phyloP scores from a whole-genome alignment of 768 basidiomycete genomes.

The Boletellus emodensis region DNA sequence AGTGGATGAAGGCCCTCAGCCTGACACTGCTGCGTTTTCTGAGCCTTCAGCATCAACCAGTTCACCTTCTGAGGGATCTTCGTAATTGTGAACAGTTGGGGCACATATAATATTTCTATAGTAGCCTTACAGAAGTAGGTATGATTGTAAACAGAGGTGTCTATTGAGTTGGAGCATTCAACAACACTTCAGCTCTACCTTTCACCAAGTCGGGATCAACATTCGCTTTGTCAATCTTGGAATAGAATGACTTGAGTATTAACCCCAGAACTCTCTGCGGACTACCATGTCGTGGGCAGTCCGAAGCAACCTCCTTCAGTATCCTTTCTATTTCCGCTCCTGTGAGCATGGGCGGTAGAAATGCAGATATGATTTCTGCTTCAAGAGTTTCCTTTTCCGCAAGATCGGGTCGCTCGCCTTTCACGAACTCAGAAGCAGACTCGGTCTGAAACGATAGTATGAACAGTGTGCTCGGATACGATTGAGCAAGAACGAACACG shows the following conservation, averaged over 20 bases:
- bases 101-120: not conserved
- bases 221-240: slow-evolving; percentile 51
- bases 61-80: not conserved
- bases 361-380: slow-evolving; percentile 48
- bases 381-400: slow-evolving; percentile 60
- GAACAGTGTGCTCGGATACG: slow-evolving; percentile 2
- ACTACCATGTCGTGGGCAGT: slow-evolving; percentile 15
- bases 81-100: not conserved
- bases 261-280: slow-evolving; percentile 36
- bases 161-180: slow-evolving; percentile 17
- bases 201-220: slow-evolving; percentile 60
- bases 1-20: not conserved
- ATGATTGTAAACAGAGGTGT: not conserved
- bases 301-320: slow-evolving; percentile 41
- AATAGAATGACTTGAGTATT: slow-evolving; percentile 63
- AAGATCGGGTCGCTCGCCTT: slow-evolving; percentile 60
- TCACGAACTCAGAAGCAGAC: slow-evolving; percentile 50
- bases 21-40: not conserved
- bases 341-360: slow-evolving; percentile 60
- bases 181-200: slow-evolving; percentile 41
- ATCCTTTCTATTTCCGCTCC: slow-evolving; percentile 49
- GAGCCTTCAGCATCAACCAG: slow-evolving; percentile 1
- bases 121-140: not conserved
- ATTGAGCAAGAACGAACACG: slow-evolving; percentile 44
- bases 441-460: slow-evolving; percentile 43